phyloP scores from a whole-genome alignment of 768 basidiomycete species.

The Floccularia luteovirens region DNA sequence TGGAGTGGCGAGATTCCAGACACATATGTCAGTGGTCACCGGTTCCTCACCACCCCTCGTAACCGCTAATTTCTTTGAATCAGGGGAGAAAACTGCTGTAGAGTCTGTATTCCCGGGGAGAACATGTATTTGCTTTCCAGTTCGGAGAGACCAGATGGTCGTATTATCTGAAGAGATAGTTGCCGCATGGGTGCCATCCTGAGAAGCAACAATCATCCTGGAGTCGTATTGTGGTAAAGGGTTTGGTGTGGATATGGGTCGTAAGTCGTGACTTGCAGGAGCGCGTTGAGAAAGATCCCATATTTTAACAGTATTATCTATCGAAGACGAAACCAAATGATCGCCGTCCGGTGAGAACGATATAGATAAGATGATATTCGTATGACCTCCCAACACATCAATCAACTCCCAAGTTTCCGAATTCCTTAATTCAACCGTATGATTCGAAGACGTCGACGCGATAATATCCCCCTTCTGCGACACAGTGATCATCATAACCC shows the following conservation, averaged over 20 bases:
- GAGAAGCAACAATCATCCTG: constrained; percentile 2
- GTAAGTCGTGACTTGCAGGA: no score
- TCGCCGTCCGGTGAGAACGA: constrained; percentile 15
- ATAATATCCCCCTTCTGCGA: constrained; percentile 5
- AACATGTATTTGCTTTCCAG: not conserved
- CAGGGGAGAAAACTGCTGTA: no score
- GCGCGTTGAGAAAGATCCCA: constrained; percentile 13
- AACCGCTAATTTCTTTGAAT: not conserved
- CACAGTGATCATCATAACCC: not conserved
- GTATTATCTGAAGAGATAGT: not conserved
- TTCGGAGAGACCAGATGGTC: constrained; percentile 5
- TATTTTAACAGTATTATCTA: constrained; percentile 15
- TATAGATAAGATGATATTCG: constrained; percentile 6
- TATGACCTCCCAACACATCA: constrained; percentile 7
- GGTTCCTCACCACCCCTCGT: no score
- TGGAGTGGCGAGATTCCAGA: not conserved
- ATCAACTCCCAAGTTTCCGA: constrained; percentile 9
- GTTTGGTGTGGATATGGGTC: constrained; percentile 5
- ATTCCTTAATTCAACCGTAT: constrained; percentile 21
- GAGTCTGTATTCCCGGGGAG: no score
- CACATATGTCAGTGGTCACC: no score
- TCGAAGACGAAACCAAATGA: constrained; percentile 13
- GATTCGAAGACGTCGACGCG: constrained; percentile 18
- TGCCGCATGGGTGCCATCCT: constrained; percentile 4
- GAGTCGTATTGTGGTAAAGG: not conserved